These are phyloP conservation scores for Naganishia randhawae DNA, from an alignment of 768 basidiomycete species.

Conservation along the genomic window DNA sequence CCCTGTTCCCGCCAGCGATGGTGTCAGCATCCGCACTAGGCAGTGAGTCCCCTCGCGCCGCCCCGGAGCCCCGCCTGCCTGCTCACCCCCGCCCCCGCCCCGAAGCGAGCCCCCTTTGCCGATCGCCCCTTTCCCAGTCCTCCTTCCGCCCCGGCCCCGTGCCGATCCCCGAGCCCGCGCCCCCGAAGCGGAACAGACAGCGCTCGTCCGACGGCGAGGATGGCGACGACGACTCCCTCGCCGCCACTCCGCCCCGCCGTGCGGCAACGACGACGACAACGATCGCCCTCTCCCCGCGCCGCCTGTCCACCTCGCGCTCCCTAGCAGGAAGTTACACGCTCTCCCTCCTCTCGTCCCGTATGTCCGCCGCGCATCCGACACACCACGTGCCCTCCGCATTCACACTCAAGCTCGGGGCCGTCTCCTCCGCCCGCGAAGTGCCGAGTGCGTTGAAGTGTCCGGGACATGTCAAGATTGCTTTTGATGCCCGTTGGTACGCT, in stretches of 20 bases:
- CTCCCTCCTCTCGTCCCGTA: constrained; percentile 47
- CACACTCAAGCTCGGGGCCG: constrained; percentile 35
- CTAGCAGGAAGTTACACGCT: constrained; percentile 48
- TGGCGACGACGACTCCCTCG: neutral
- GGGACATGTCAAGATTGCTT: constrained; percentile 35
- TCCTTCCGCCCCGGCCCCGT: neutral
- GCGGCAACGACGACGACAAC: neutral
- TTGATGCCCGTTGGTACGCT: constrained; percentile 46
- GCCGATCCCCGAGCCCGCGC: neutral
- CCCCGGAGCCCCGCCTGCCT: neutral
- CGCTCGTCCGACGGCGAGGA: neutral
- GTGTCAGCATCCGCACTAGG: neutral
- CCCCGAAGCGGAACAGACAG: neutral
- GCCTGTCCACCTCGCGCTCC: constrained; percentile 36
- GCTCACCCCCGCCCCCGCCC: neutral
- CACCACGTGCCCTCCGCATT: constrained; percentile 40
- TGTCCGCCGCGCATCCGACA: constrained; percentile 45
- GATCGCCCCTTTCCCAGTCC: constrained; percentile 17
- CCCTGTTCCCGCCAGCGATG: neutral
- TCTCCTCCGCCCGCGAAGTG: constrained; percentile 35
- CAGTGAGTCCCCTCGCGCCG: neutral
- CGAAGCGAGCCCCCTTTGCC: constrained; percentile 3
- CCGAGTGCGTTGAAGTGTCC: constrained; percentile 38
- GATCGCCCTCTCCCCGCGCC: constrained; percentile 17
- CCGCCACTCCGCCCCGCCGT: neutral